phyloP scores from a whole-genome alignment of 805 yeast genomes.

The Cyberlindnera euphorbiae region DNA sequence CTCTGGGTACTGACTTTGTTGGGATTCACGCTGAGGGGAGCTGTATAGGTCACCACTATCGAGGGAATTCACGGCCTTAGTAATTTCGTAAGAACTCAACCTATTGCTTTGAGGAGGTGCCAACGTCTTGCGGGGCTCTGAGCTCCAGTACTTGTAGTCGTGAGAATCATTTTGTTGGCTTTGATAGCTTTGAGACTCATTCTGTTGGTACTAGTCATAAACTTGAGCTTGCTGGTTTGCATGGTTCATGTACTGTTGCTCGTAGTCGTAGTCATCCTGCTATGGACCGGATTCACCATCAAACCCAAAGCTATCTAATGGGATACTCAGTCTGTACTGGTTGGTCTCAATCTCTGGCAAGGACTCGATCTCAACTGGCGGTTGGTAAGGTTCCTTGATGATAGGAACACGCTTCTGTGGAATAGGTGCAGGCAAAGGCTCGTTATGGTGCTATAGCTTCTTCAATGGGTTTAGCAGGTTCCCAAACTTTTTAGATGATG shows the following conservation, averaged over 20 bases:
- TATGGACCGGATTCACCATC: conserved; percentile 5
- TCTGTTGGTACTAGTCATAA: too few relatives aligned
- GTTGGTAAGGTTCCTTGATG: conserved; percentile 6
- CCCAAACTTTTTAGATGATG: conserved; percentile 10
- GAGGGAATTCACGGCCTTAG: conserved; percentile 4
- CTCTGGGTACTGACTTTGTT: background rate
- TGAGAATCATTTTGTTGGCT: conserved; percentile 1
- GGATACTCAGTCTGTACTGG: conserved; percentile 25
- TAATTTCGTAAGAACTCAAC: conserved; percentile 4
- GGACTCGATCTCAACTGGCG: conserved; percentile 21
- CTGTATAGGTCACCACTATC: background rate
- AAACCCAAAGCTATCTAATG: conserved; percentile 22
- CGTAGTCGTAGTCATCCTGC: conserved; percentile 1
- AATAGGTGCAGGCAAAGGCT: conserved; percentile 9
- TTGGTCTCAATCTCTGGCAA: conserved; percentile 24
- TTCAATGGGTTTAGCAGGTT: conserved; percentile 8
- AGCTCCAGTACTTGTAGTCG: conserved; percentile 14
- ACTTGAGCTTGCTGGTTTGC: too few relatives aligned
- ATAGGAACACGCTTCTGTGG: conserved; percentile 4
- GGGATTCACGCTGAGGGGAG: conserved; percentile 1
- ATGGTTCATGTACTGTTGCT: too few relatives aligned
- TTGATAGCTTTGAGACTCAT: conserved; percentile 15
- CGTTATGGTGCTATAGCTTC: conserved; percentile 1
- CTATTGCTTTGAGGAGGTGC: conserved; percentile 7
- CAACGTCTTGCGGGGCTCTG: conserved; percentile 6